Base-by-base conservation (phyloP, 2,329 filamentous ascomycete genomes). In the Colletotrichum lentis region DNA sequence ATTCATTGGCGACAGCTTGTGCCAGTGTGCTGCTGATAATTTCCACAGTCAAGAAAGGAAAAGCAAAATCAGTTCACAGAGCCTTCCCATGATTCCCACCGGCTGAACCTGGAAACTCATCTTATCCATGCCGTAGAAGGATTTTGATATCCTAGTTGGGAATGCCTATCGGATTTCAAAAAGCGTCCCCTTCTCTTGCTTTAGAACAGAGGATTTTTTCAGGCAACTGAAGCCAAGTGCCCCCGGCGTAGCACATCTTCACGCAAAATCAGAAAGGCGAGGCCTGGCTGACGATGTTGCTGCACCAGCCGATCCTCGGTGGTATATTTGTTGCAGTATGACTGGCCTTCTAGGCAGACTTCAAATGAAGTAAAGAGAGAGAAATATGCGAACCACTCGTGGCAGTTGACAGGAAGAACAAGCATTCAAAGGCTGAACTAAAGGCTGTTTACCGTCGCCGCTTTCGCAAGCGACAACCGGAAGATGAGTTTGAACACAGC, bases 1-100 rank as follows among this genome's bases (percentile, higher is more conserved):
- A 88, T 2, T 57, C 37, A 20, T 56, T 39, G 2, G 31, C 46
- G 1, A 41, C 50, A 3, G 24, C 41, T 20, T 39, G n/a, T n/a
- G 44, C 20, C 10, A 12, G 31, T n/a, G 47, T 31, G 16, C 35
- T 20, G 16, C 14, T 7, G 6, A 12, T 27, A 4, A 37, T 11
- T 5, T 5, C 41, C 22, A 16, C 12, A n/a, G 60, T n/a, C 3
- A 60, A 18, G 6, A 44, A 12, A 27, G 56, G 18, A 35, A 14
- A 35, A 41, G 22, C 7, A 66, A n/a, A 11, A 62, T 22, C 16
- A 61, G 37, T 10, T 50, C n/a, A 5, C n/a, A 57, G 24, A 62
- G 22, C 10, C 57, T 37, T 8, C 11, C 41, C n/a, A 55, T 37
- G 41, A 20, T 27, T n/a, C 31, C 7, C 2, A 31, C 22, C 31